Evolutionary conservation across 2,329 filamentous ascomycete genomes (phyloP).

Genomic region (Ophiostoma sp.): DNA sequence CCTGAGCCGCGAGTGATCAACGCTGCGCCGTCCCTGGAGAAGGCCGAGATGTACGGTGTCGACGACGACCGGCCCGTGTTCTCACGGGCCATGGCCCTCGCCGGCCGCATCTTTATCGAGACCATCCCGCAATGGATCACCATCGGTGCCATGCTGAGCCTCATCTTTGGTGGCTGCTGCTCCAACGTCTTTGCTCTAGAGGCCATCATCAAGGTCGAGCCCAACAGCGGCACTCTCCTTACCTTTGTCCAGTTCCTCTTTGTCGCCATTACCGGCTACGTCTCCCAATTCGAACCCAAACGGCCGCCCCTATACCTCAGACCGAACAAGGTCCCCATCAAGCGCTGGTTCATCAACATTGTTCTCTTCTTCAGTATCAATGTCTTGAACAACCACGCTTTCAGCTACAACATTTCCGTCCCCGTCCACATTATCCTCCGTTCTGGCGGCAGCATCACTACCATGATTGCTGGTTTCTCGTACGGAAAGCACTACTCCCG

Average conservation of each 20-base stretch:
- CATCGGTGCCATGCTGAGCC: constrained; percentile 62
- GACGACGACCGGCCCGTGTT: constrained; percentile 47
- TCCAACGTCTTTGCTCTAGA: constrained; percentile 88
- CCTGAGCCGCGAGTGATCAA: constrained; percentile 49
- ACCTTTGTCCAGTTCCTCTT: constrained; percentile 88
- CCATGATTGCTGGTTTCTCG: constrained; percentile 82
- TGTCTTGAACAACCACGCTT: constrained; percentile 94
- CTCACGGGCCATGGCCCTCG: constrained; percentile 46
- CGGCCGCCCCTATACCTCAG: constrained; percentile 67
- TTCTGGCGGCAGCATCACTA: constrained; percentile 92
- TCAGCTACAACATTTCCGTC: constrained; percentile 93
- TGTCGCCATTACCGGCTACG: constrained; percentile 70
- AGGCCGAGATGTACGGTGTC: constrained; percentile 51
- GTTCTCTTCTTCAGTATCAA: constrained; percentile 90
- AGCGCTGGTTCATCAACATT: constrained; percentile 83
- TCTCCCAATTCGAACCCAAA: constrained; percentile 65
- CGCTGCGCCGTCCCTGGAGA: constrained; percentile 48
- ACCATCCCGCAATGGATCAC: constrained; percentile 59
- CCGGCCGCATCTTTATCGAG: constrained; percentile 50
- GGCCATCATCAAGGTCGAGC: constrained; percentile 88
- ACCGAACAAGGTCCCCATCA: constrained; percentile 72
- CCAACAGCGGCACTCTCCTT: constrained; percentile 75
- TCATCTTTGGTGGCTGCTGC: constrained; percentile 78
- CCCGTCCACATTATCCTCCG: constrained; percentile 95
- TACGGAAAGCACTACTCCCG: constrained; percentile 79